phyloP scores from a whole-genome alignment of 352 stramenopile species.

The Aphanomyces stellatus region DNA sequence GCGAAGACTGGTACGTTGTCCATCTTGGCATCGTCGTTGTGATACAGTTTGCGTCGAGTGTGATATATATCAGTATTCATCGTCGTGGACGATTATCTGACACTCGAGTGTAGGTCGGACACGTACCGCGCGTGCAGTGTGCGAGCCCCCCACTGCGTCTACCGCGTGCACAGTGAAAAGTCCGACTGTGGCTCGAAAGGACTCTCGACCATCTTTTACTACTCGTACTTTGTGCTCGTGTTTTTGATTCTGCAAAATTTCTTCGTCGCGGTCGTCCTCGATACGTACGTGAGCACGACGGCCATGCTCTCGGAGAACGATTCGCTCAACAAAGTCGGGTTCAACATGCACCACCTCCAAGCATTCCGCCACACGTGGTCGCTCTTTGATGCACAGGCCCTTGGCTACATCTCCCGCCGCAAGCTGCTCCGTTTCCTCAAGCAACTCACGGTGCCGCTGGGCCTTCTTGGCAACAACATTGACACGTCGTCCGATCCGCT shows the following conservation, averaged over 20 bases:
- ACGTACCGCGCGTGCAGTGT: slow-evolving; percentile 66
- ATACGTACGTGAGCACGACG: slow-evolving; percentile 72
- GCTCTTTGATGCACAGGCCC: slow-evolving; percentile 57
- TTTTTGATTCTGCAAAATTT: slow-evolving; percentile 73
- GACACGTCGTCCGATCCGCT: not conserved
- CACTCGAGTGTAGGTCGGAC: slow-evolving; percentile 29
- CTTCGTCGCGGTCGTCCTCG: slow-evolving; percentile 72
- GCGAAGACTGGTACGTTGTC: slow-evolving; percentile 63
- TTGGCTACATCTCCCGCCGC: slow-evolving; percentile 66
- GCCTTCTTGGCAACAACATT: slow-evolving; percentile 28
- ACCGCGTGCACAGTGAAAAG: slow-evolving; percentile 25
- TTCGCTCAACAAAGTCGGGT: slow-evolving; percentile 49
- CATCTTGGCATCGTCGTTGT: no score
- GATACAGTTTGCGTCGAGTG: not conserved
- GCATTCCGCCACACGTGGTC: slow-evolving; percentile 65
- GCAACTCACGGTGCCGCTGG: slow-evolving; percentile 42
- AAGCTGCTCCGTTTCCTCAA: slow-evolving; percentile 50
- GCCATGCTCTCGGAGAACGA: slow-evolving; percentile 45
- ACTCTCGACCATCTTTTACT: slow-evolving; percentile 64
- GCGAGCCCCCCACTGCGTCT: slow-evolving; percentile 42
- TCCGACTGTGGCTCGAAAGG: slow-evolving; percentile 61
- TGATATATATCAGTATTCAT: no score
- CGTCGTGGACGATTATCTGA: no score
- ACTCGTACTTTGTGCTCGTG: slow-evolving; percentile 73
- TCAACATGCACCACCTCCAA: slow-evolving; percentile 45